Evolutionary conservation across 768 basidiomycete genomes (phyloP).

Genomic region (Amanita inopinata): DNA sequence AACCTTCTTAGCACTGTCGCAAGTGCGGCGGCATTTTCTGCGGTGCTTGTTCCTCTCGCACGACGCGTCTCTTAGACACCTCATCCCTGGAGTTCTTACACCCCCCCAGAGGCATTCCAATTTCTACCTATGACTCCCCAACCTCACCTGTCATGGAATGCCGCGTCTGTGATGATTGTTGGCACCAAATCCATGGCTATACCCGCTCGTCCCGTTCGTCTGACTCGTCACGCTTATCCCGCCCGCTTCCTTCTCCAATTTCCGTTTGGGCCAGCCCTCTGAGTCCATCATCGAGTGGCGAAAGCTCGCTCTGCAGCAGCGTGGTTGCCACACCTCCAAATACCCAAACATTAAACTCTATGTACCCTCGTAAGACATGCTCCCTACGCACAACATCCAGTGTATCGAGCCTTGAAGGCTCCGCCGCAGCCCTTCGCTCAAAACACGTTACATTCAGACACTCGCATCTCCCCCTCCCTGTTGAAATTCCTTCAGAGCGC

Average conservation of each 20-base stretch:
- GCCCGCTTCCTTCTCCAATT: constrained; percentile 22
- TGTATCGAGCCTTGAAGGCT: constrained; percentile 21
- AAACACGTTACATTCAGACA: constrained; percentile 22
- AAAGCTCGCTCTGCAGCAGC: constrained; percentile 23
- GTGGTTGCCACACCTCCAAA: constrained; percentile 19
- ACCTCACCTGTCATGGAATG: constrained; percentile 42
- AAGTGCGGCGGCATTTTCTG: constrained; percentile 81
- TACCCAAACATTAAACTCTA: constrained; percentile 15
- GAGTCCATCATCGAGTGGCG: constrained; percentile 21
- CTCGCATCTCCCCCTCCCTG: constrained; percentile 29
- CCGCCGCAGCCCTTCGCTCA: constrained; percentile 21
- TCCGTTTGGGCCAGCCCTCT: constrained; percentile 31
- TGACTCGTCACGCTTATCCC: constrained; percentile 13
- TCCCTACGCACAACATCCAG: constrained; percentile 25
- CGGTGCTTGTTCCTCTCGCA: constrained; percentile 44
- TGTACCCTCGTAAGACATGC: constrained; percentile 19
- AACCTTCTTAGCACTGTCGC: constrained; percentile 60
- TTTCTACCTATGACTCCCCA: constrained; percentile 49
- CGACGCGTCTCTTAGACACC: constrained; percentile 64
- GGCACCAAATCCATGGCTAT: constrained; percentile 59
- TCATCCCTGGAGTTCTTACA: constrained; percentile 59
- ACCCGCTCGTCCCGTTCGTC: constrained; percentile 35
- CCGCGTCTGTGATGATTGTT: constrained; percentile 76
- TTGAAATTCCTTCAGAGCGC: constrained; percentile 25
- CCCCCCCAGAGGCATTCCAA: constrained; percentile 59